Evolutionary conservation across 805 yeast species (phyloP).

Genomic region (Ogataea ramenticola): DNA sequence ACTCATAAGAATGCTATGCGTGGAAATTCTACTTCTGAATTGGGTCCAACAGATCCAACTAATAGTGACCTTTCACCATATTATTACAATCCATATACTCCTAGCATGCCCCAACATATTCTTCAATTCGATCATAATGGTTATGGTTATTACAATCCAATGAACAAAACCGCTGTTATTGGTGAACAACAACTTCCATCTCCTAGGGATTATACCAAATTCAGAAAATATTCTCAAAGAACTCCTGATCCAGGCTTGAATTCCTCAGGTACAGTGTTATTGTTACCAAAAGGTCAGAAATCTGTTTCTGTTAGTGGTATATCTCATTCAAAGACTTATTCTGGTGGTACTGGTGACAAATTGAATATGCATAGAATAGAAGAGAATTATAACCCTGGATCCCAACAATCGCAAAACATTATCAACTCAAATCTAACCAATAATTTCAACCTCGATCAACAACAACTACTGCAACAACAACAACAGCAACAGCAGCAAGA

Average conservation of each 20-base stretch:
- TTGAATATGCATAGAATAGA: neutral
- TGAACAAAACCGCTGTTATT: conserved; percentile 18
- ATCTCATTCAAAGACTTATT: neutral
- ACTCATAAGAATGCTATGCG: neutral
- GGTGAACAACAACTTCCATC: conserved; percentile 24
- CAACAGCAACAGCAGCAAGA: too few relatives aligned
- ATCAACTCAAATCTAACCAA: too few relatives aligned
- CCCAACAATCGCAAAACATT: neutral
- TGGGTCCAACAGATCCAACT: neutral
- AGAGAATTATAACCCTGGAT: neutral
- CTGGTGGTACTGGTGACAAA: neutral
- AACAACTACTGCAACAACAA: too few relatives aligned
- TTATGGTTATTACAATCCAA: neutral
- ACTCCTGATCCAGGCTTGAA: conserved; percentile 17
- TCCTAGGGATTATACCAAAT: conserved; percentile 18
- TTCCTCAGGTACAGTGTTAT: conserved; percentile 33
- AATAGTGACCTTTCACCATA: neutral
- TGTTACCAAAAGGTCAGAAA: conserved; percentile 35
- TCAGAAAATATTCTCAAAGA: conserved; percentile 6
- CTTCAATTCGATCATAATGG: conserved; percentile 5
- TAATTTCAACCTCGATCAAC: too few relatives aligned
- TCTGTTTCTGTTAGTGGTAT: neutral
- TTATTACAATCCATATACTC: neutral
- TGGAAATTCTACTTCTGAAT: neutral
- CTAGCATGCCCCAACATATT: neutral